These are phyloP conservation scores for Cutaneotrichosporon daszewskae DNA, from an alignment of 1,284 basidiomycete genomes.

Conservation along the genomic window DNA sequence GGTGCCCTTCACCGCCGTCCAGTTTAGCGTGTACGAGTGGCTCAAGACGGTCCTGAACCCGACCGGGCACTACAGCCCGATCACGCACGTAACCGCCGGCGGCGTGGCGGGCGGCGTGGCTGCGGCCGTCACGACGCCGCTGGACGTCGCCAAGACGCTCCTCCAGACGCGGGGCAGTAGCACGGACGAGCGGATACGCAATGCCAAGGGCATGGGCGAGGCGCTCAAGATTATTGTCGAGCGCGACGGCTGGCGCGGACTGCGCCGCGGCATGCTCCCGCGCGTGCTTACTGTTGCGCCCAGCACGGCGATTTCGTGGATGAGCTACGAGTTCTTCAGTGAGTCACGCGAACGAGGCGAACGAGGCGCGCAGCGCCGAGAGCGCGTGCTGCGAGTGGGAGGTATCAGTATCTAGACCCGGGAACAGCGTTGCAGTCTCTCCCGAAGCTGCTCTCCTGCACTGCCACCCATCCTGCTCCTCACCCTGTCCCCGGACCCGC, in stretches of 20 bases:
- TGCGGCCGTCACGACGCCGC: slow-evolving; percentile 89
- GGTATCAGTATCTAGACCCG: background rate
- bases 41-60: slow-evolving; percentile 86
- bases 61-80: slow-evolving; percentile 75
- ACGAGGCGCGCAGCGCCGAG: background rate
- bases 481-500: background rate
- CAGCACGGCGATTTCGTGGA: slow-evolving; percentile 94
- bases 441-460: too few species aligned
- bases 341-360: too few species aligned
- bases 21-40: slow-evolving; percentile 95
- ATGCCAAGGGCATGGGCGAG: slow-evolving; percentile 76
- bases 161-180: slow-evolving; percentile 89
- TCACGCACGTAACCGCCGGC: slow-evolving; percentile 84
- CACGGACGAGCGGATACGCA: slow-evolving; percentile 72
- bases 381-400: background rate
- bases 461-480: background rate
- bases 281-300: slow-evolving; percentile 94
- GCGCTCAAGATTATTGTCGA: slow-evolving; percentile 84
- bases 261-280: slow-evolving; percentile 81
- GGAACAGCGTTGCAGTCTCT: background rate
- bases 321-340: slow-evolving; percentile 96
- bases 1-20: slow-evolving; percentile 96
- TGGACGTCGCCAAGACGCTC: slow-evolving; percentile 87
- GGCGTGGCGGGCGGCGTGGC: slow-evolving; percentile 90
- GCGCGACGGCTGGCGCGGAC: slow-evolving; percentile 78